A percentile compares a stretch with the other conserved stretches of the same genome.
These are phyloP conservation scores for Cladobotryum protrusum DNA, from an alignment of 2,329 filamentous ascomycete genomes.

Conservation along the genomic window DNA sequence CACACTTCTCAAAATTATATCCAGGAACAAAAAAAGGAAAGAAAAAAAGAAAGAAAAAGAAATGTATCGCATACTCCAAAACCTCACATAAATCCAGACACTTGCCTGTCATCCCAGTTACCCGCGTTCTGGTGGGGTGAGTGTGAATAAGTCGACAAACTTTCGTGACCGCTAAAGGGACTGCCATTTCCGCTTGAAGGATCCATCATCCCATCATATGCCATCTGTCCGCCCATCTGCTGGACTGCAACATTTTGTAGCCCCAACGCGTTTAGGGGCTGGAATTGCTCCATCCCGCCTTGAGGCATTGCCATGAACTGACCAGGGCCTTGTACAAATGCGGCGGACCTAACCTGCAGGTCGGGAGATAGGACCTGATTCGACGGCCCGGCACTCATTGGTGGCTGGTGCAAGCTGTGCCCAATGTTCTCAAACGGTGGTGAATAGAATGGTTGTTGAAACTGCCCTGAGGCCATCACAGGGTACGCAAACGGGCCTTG, in stretches of 20 bases:
- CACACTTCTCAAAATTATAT: too few relatives aligned
- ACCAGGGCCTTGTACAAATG: slow-evolving; percentile 18
- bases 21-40: too few relatives aligned
- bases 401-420: slow-evolving; percentile 20
- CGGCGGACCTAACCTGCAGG: slow-evolving; percentile 18
- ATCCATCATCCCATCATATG: slow-evolving; percentile 26
- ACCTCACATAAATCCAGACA: slow-evolving; percentile 13
- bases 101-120: slow-evolving; percentile 22
- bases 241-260: slow-evolving; percentile 22
- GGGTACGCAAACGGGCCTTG: slow-evolving; percentile 21
- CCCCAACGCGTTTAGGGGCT: slow-evolving; percentile 26
- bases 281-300: slow-evolving; percentile 26
- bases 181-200: slow-evolving; percentile 29
- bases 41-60: too few relatives aligned
- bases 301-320: slow-evolving; percentile 22
- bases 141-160: slow-evolving; percentile 28
- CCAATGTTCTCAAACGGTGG: slow-evolving; percentile 22
- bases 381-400: slow-evolving; percentile 21
- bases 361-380: slow-evolving; percentile 19
- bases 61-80: too few relatives aligned
- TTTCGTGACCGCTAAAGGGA: slow-evolving; percentile 32
- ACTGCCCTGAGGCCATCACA: slow-evolving; percentile 21
- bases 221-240: slow-evolving; percentile 23
- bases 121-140: slow-evolving; percentile 27
- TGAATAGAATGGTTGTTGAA: slow-evolving; percentile 21